Percentiles rank a stretch among this genome's conserved stretches.
Evolutionary conservation across 1,284 basidiomycete genomes (phyloP).

Genomic region (Peniophora sp.): DNA sequence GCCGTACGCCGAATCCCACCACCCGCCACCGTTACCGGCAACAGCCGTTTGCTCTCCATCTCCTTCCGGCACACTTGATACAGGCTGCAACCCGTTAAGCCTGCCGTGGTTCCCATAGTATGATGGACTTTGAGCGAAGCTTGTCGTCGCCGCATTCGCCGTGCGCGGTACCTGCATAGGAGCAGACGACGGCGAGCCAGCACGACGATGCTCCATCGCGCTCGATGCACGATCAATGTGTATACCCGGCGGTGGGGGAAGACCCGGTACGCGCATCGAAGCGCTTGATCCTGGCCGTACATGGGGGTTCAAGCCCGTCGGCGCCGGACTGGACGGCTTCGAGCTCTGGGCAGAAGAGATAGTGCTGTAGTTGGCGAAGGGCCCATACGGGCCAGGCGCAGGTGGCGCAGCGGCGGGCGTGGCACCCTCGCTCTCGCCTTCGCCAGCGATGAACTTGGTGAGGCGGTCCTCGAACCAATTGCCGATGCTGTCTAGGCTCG

Average conservation of each 20-base stretch:
- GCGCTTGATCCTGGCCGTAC: slow-evolving; percentile 62
- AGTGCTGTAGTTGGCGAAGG: slow-evolving; percentile 91
- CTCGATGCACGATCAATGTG: slow-evolving; percentile 67
- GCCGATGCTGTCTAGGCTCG: slow-evolving; percentile 88
- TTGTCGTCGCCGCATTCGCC: slow-evolving; percentile 40
- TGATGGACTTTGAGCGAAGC: slow-evolving; percentile 38
- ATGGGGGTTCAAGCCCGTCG: slow-evolving; percentile 42
- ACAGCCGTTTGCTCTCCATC: slow-evolving; percentile 20
- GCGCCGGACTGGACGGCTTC: slow-evolving; percentile 64
- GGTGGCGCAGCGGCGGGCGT: slow-evolving; percentile 27
- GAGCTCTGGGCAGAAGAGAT: slow-evolving; percentile 80
- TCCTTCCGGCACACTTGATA: slow-evolving; percentile 10
- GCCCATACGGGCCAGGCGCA: slow-evolving; percentile 52
- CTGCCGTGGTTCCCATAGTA: slow-evolving; percentile 22
- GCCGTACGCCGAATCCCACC: slow-evolving; percentile 57
- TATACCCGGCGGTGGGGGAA: slow-evolving; percentile 24
- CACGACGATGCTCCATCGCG: slow-evolving; percentile 59
- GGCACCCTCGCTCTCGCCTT: slow-evolving; percentile 40
- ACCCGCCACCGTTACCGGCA: slow-evolving; percentile 22
- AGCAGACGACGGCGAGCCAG: slow-evolving; percentile 39
- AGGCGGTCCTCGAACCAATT: slow-evolving; percentile 93
- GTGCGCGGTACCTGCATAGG: slow-evolving; percentile 37
- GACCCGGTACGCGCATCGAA: slow-evolving; percentile 36
- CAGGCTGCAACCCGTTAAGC: slow-evolving; percentile 5
- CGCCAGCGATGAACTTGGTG: slow-evolving; percentile 94